Conservation (phyloP, 108 stramenopile species). For the Cylindrotheca closterium region DNA sequence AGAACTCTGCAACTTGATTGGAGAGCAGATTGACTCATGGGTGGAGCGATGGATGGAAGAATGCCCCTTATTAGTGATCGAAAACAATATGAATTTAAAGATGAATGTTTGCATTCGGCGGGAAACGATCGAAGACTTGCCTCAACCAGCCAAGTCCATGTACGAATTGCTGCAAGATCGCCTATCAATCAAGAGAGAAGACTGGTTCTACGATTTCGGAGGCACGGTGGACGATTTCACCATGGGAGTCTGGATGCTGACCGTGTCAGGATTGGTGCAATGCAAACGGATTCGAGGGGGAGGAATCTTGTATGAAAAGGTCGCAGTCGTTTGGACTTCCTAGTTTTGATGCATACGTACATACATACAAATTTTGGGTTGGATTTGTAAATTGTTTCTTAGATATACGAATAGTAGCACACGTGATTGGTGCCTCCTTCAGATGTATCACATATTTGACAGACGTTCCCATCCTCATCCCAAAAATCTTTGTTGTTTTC, state of each 20-base stretch:
- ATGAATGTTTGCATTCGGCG: neutral
- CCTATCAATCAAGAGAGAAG: constrained; percentile 21
- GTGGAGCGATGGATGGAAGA: neutral
- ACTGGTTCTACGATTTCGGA: constrained; percentile 32
- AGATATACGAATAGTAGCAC: constrained; percentile 35
- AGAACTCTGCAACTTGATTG: neutral
- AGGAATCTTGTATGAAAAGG: constrained; percentile 21
- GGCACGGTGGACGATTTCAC: constrained; percentile 19
- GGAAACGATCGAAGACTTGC: neutral
- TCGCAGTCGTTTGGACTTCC: constrained; percentile 29
- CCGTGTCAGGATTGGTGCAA: constrained; percentile 18
- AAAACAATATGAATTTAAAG: neutral
- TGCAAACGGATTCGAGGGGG: neutral
- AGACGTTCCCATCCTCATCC: constrained; percentile 3
- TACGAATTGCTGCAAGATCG: constrained; percentile 24
- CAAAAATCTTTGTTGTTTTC: neutral
- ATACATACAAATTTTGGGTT: too few species aligned
- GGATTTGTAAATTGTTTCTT: too few species aligned
- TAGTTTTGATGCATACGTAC: constrained; percentile 3
- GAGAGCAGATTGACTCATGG: constrained; percentile 4
- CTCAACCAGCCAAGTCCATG: constrained; percentile 11
- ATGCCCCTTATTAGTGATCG: neutral
- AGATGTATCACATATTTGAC: constrained; percentile 14
- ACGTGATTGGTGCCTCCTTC: neutral
- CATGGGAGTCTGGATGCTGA: constrained; percentile 31